Evolutionary conservation across 2,329 filamentous ascomycete species (phyloP).

Genomic region (Dothideomycetes sp.): DNA sequence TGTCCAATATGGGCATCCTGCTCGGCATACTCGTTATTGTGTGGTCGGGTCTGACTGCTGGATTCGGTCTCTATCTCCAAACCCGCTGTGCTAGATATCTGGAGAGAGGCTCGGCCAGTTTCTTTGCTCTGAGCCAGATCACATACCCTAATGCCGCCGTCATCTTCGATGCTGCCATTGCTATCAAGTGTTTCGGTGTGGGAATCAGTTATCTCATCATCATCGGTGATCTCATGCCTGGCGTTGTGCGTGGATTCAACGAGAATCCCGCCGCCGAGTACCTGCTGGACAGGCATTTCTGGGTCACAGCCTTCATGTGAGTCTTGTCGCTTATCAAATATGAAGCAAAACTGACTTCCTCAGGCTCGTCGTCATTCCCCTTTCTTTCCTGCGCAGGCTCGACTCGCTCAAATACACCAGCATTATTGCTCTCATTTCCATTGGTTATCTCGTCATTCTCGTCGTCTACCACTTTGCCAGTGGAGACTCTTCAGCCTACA

Average conservation of each 20-base stretch:
- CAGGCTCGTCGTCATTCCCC: constrained; percentile 82
- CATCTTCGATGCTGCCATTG: constrained; percentile 90
- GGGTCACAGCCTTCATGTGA: constrained; percentile 94
- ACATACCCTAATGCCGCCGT: constrained; percentile 95
- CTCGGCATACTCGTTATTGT: constrained; percentile 76
- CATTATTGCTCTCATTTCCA: constrained; percentile 80
- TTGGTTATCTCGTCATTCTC: constrained; percentile 85
- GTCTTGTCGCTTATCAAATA: constrained; percentile 22
- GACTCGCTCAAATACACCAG: constrained; percentile 98
- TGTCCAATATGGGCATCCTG: constrained; percentile 90
- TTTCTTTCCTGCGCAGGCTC: constrained; percentile 82
- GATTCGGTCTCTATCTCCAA: constrained; percentile 91
- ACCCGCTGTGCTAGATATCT: constrained; percentile 87
- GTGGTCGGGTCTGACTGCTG: constrained; percentile 82
- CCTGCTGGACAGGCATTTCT: constrained; percentile 84
- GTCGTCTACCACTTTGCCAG: constrained; percentile 85
- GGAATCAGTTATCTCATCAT: constrained; percentile 97
- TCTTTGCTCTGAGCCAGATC: constrained; percentile 93
- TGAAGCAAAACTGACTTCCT: too few relatives aligned
- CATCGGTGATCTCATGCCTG: constrained; percentile 96
- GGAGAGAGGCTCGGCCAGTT: constrained; percentile 78
- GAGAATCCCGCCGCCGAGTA: constrained; percentile 55
- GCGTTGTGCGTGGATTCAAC: constrained; percentile 75
- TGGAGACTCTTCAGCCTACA: constrained; percentile 64
- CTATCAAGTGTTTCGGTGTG: constrained; percentile 96